Base-by-base conservation (phyloP, 2,329 filamentous ascomycete species). In the Aspergillus thermomutatus region DNA sequence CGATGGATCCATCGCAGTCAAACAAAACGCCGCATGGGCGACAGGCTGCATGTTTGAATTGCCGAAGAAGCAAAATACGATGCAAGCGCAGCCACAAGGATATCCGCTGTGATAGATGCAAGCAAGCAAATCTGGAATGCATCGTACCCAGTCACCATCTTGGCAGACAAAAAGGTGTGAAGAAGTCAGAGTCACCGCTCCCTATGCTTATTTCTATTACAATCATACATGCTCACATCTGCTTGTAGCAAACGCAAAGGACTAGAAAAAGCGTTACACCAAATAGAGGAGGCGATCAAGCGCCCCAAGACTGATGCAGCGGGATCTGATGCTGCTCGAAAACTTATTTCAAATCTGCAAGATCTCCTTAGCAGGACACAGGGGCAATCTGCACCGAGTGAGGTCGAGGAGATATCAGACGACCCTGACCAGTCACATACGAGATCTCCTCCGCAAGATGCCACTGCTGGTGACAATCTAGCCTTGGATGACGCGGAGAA, bases 401-500 rank as follows among this genome's bases (percentile, higher is more conserved):
- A 65, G 46, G 60, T 64, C 0, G 64, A 65, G n/a, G 63, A 65
- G 8, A 63, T 70, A 25, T 68, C 67, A n/a, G 71, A 77, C 34
- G 72, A 73, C n/a, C 51, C 52, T 11, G 60, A 64, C 14, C 60
- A 61, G 37, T 48, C 58, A 8, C 65, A 62, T 34, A 61, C 61
- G 14, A 49, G 62, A 5, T 54, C 57, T 14, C 63, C 69, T 43
- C 63, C 67, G 8, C 64, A 56, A 7, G 69, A 66, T 34, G 57
- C 59, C 11, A 68, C 68, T 31, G 66, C 68, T 17, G 78, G 81
- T 40, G 83, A 85, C 53, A 81, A 77, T 50, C 79, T 88, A 31
- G 81, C 85, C 11, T 76, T 89, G 26, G 87, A 91, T 63, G 88
- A 90, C 68, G 88, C 88, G 3, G 88, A 91, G 66, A 91, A 91